A percentile compares a stretch with the other conserved stretches of the same genome.
Evolutionary conservation across 116 monocot species (phyloP).

Genomic region (Dioscorea cayenensis): DNA sequence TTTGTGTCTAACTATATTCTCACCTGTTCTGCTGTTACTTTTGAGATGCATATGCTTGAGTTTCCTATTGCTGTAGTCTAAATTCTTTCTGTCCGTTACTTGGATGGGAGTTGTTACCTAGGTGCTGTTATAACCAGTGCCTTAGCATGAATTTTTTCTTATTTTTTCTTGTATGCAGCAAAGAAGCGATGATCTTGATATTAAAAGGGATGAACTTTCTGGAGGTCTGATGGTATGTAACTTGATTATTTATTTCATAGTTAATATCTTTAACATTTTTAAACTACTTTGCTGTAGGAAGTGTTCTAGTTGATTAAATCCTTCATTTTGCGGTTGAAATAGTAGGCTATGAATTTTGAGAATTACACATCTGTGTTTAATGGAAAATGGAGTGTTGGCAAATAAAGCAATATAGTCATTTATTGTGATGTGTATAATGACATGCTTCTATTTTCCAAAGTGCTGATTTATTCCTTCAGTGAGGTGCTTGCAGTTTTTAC

Average conservation of each 20-base stretch:
- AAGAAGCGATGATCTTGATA: slow-evolving; percentile 33
- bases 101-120: neutral
- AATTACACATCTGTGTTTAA: no score
- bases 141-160: neutral
- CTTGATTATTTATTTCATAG: neutral
- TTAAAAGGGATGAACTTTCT: slow-evolving; percentile 80
- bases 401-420: no score
- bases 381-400: no score
- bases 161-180: slow-evolving; percentile 39
- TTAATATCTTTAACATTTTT: neutral
- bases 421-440: no score
- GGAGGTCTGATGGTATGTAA: slow-evolving; percentile 69
- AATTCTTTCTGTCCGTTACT: neutral
- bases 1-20: neutral
- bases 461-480: no score
- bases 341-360: no score
- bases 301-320: no score
- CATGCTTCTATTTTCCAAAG: no score
- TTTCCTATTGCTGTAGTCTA: neutral
- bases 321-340: no score
- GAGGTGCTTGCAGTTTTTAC: no score
- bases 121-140: neutral
- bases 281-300: neutral
- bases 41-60: neutral
- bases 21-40: neutral